Base-by-base conservation (phyloP, 1,284 basidiomycete genomes). In the Termitomyces sp. region DNA sequence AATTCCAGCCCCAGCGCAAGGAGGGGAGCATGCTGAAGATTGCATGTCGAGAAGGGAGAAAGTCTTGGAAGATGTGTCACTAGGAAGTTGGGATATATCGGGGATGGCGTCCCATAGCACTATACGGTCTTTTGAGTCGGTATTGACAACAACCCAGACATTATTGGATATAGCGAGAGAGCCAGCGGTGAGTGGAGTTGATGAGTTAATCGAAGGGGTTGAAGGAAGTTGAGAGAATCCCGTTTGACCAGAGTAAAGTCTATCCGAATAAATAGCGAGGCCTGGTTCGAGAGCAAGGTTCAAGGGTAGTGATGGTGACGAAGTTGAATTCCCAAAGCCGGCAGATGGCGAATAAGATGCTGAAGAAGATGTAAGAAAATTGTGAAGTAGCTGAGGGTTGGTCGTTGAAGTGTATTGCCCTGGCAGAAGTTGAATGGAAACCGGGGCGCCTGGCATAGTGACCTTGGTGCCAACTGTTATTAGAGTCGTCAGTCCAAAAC, bases 101-200 rank as follows among this genome's bases (percentile, higher is more conserved):
- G 88, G 85, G 41, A 88, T 70, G n/a, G 86, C 83, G 57, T 86
- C 79, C 87, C 87, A 91, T 34, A 91, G 64, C 21, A 90, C 73
- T 26, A 88, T 62, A 21, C 85, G 82, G 44, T 72, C 70, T 55
- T 71, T 75, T 35, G 73, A 72, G 16, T 75, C 75, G 2, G 80
- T 66, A 3, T 74, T 74, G n/a, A 91, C 67, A 1, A 82, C 79
- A 13, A 77, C 79, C 84, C 84, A 89, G 0, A 84, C 72, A 56
- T 83, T 81, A n/a, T 77, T 75, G 0, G 86, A 77, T 16, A 90
- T 67, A 2, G 78, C 75, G 26, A 90, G 60, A 0, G 87, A 85
- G 28, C 72, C 74, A 11, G 78, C 78, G 4, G 72, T 66, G 10
- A 88, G 62, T 7, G 81, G 71, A 1, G 75, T 76, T 0, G 83